Evolutionary conservation across 352 stramenopile genomes (phyloP), one percentile per base, ranked within the genome.

Genomic region (Phytophthora multivora): DNA sequence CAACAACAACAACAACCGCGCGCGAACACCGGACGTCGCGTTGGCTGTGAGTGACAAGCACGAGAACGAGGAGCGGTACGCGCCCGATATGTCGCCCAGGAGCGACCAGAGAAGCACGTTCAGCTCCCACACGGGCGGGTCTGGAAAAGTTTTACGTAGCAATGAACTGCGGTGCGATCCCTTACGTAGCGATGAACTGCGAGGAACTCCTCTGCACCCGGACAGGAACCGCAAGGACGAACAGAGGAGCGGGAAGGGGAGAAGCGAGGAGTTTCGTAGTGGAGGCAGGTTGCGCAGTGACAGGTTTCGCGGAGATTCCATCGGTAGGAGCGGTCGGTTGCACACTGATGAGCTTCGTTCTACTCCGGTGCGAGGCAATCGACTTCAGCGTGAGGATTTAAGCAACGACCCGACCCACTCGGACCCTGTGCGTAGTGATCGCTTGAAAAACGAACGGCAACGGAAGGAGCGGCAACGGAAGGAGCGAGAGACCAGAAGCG

Each of bases 1-100:
- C 4, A 18, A 26, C 21, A 21, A 26, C 21, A 21, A 16, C 35
- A 56, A 18, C 25, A 53, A 48, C 38, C 52, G 56, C 15, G 38
- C 28, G 6, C 42, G 13, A 13, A 55, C 35, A 0, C 52, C 52
- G 8, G 70, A 79, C 35, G 38, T 68, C 4, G 41, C 61, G 16
- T 26, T 79, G 43, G 66, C 59, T 15, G 50, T 73, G 16, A 69
- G 52, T 64, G 62, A 69, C 43, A 75, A 78, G 25, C 51, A 72
- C 6, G 43, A 67, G 3, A 59, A 68, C 18, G 59, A 72, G 39
- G 51, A 74, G 11, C 57, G 45, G 13, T 76, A 76, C 39, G 61
- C 39, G 3, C 52, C 54, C 5, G 63, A 74, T n/a, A 63, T 71
- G 53, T 72, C 66, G 1, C 61, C 70, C 5, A 35, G 15, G 41